Base-by-base conservation (phyloP, 2,329 filamentous ascomycete genomes). In the Pseudocercospora eumusae region DNA sequence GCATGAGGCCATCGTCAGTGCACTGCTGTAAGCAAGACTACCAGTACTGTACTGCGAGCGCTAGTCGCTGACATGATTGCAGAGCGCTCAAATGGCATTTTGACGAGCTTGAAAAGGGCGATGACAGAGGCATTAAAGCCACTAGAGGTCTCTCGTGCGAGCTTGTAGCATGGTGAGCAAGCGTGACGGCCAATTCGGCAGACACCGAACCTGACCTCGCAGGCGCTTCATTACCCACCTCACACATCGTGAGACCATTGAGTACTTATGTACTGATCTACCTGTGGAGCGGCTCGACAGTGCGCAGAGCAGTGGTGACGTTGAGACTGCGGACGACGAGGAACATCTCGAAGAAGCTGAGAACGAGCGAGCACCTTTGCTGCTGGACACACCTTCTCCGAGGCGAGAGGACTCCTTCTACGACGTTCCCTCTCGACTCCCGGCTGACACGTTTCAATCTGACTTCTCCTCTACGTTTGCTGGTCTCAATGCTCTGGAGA, bases 401-500 rank as follows among this genome's bases (percentile, higher is more conserved):
- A 53, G 64, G 10, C 58, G 64, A 33, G 67, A 69, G 25, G 64
- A 68, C 31, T 70, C 67, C 1, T 69, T 70, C 64, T 66, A 67
- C 47, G 70, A 70, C 20, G 68, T 71, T 25, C 52, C 64, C 27
- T 65, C 59, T 27, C 57, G 60, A 54, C 56, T 65, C 9, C 57
- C 55, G 4, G 57, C 61, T 4, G 63, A 66, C 31, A 61, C 63
- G 18, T 50, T 61, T 11, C 42, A 65, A 40, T 60, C 65, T 36
- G 57, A 65, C 21, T 71, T 72, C 40, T 89, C 88, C 0, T 83
- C 85, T 0, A 84, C 87, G 0, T 96, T 96, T 73, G 86, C 87
- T 36, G 87, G 88, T 18, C 81, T 96, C 53, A 96, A 95, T 74
- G 92, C 91, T 1, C 82, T 98, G 15, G 92, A 96, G 73, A 93